Evolutionary conservation across 176 grass and related monocot genomes (phyloP), one percentile per base, ranked within the genome.

Genomic region (Hsuehochloa calcarea): DNA sequence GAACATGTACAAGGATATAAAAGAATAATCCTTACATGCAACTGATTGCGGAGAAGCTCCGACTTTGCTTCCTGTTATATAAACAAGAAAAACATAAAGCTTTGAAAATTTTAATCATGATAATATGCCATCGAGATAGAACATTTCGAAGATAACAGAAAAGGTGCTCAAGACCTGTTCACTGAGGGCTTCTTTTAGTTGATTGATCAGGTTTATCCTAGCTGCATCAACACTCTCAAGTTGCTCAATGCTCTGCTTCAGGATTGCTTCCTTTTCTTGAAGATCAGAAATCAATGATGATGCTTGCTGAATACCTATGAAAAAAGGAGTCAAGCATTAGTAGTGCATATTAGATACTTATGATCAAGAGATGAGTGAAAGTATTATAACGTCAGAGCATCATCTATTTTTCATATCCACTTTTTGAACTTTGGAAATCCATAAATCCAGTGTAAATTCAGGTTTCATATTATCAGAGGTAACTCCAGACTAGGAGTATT

Each of bases 111-210:
- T 20, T 39, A 75, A 39, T 27, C 20, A 67, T 37, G 44, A 40
- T 46, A 79, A 70, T 70, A 63, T 51, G 37, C 20, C 39, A 70
- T 59, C 14, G 20, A 46, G 47, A 80, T 78, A 45, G 64, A 79
- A 55, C 11, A 71, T 74, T 84, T 52, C 9, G 7, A 81, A 44
- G n/a, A 81, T 20, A 40, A 60, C 49, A 71, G 72, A 87, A 88
- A 63, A 77, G 1, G 82, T 56, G 59, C 64, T 80, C 71, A 75
- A 84, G 70, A 94, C 96, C 96, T 95, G 93, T 85, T 98, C 93
- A 37, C 38, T 84, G 51, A 94, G 85, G 52, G 93, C 96, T 76
- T 92, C 91, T 79, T 85, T 92, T 81, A 98, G 81, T 81, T 94
- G 93, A 86, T 83, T 84, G 65, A 98, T 89, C 81, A 98, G 75